phyloP scores from a whole-genome alignment of 495 filamentous ascomycete genomes.

The Tuber microsphaerosporum region DNA sequence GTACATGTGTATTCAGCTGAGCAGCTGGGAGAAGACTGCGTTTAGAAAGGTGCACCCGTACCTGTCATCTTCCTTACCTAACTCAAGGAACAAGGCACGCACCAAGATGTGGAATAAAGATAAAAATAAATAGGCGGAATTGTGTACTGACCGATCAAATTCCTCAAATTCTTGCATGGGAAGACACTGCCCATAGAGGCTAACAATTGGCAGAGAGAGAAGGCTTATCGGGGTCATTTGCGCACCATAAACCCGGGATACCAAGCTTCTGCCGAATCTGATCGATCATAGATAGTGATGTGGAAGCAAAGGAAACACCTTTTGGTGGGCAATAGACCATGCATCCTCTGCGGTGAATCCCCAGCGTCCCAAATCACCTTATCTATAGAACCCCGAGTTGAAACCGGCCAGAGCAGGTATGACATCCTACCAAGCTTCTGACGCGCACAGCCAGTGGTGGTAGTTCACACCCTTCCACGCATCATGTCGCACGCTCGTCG shows the following conservation, averaged over 20 bases:
- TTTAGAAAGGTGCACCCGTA: not conserved
- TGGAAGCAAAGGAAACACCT: not conserved
- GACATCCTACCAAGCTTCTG: not conserved
- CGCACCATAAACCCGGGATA: not conserved
- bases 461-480: not conserved
- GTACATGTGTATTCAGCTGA: not conserved
- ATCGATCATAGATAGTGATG: not conserved
- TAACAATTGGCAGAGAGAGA: not conserved
- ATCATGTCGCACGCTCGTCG: not conserved
- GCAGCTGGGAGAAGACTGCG: not conserved
- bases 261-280: not conserved
- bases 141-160: not conserved
- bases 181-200: not conserved
- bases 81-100: not conserved
- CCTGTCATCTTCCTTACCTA: not conserved
- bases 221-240: not conserved
- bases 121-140: not conserved
- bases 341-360: not conserved
- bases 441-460: not conserved
- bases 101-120: not conserved
- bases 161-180: not conserved
- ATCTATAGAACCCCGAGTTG: not conserved
- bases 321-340: not conserved
- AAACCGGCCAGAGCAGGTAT: not conserved
- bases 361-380: not conserved